Evolutionary conservation across 2,329 filamentous ascomycete genomes (phyloP), one percentile per base, ranked within the genome.

Genomic region (Monilinia polystroma): DNA sequence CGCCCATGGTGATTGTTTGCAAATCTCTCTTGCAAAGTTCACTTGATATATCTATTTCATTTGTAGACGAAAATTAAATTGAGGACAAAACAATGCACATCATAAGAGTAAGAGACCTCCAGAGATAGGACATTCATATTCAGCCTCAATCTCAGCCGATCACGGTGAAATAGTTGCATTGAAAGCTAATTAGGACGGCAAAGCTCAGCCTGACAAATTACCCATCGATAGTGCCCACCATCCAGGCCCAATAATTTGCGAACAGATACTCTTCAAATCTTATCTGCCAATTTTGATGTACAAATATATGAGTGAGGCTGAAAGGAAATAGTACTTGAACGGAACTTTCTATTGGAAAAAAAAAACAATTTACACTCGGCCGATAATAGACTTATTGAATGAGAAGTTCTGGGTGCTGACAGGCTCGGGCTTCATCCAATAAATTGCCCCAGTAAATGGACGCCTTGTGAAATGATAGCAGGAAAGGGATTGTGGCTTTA

Each of bases 361-460:
- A 45, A 16, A 14, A 10, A 45, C 20, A 47, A 8, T n/a, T 47
- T n/a, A 47, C 20, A 47, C 18, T 47, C 45, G 45, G 18, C 18
- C 18, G 20, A 47, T 20, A 47, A 47, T n/a, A 47, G 20, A 20
- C 5, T 47, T 47, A 47, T 23, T 4, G 32, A 54, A 43, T 18
- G 49, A 43, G 45, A 18, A 20, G 45, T 8, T 47, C 45, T 47
- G 45, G 45, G 16, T 47, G 45, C 45, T 47, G 45, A 47, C 20
- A 47, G 18, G 45, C 45, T 47, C 45, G 45, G 4, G 45, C 45
- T 38, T 41, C 26, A 12, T 53, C 49, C 60, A 54, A 52, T 64
- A 45, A 58, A 58, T 14, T n/a, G 35, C 38, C 38, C 26, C 38
- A 38, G 35, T 2, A 35, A 35, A 35, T 26, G 3, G 11, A 23